Percentiles rank a stretch among this genome's conserved stretches.
Conservation (phyloP, 768 basidiomycete species). For the Leccinum longicurvipes region DNA sequence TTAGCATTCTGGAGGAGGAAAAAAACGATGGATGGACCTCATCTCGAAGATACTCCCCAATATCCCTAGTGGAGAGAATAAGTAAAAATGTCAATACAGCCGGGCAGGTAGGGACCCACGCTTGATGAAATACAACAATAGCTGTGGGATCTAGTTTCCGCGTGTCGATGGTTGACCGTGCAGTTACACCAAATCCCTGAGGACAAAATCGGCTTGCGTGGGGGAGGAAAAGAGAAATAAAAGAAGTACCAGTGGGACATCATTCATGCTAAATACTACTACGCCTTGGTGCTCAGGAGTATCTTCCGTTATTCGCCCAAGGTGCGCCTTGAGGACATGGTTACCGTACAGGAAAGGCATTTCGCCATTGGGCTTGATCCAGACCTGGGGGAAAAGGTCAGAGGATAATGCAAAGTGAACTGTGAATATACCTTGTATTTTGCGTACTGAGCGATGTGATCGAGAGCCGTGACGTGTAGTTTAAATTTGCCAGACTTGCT, state of each 20-base stretch:
- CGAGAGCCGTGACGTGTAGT: conserved; percentile 90
- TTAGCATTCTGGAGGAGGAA: conserved; percentile 12
- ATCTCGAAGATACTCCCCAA: conserved; percentile 97
- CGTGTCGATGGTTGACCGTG: conserved; percentile 92
- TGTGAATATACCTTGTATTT: conserved; percentile 81
- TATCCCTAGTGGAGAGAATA: conserved; percentile 57
- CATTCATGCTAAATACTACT: conserved; percentile 93
- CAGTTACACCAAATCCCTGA: conserved; percentile 97
- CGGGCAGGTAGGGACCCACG: conserved; percentile 43
- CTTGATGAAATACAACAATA: conserved; percentile 98
- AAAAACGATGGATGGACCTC: conserved; percentile 53
- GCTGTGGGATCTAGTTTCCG: conserved; percentile 95
- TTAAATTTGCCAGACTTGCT: conserved; percentile 97
- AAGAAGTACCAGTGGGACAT: conserved; percentile 76
- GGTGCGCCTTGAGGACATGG: conserved; percentile 95
- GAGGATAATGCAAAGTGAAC: neutral
- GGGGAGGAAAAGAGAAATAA: neutral
- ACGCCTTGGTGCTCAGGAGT: conserved; percentile 99
- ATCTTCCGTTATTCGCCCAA: conserved; percentile 98
- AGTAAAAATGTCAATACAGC: conserved; percentile 1
- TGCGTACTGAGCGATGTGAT: conserved; percentile 92
- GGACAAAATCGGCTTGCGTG: conserved; percentile 5
- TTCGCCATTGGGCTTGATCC: conserved; percentile 99
- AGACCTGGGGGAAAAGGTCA: conserved; percentile 54
- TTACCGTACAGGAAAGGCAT: conserved; percentile 99